phyloP scores from a whole-genome alignment of 140 eudicot species.

The Bidens hawaiensis region DNA sequence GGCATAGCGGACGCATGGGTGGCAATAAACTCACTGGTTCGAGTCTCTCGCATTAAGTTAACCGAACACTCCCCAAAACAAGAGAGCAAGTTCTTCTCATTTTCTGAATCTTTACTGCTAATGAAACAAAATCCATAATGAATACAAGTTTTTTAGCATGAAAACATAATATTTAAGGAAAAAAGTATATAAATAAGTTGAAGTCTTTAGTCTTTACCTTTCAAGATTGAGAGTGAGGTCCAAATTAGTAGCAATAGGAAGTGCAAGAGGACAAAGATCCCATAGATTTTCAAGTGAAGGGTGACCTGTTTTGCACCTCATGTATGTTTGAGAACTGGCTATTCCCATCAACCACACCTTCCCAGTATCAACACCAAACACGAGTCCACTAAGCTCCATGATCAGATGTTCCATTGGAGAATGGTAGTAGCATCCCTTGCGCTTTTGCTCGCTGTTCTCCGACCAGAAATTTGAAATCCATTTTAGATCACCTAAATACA shows the following conservation, averaged over 20 bases:
- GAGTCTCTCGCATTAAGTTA: slow-evolving; percentile 51
- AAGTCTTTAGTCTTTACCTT: slow-evolving; percentile 55
- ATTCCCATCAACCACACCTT: slow-evolving; percentile 73
- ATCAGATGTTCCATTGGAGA: slow-evolving; percentile 69
- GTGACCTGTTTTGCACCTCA: slow-evolving; percentile 62
- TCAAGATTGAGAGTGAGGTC: slow-evolving; percentile 69
- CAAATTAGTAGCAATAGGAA: slow-evolving; percentile 65
- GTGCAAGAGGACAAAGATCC: slow-evolving; percentile 70
- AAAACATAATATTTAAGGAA: slow-evolving; percentile 18
- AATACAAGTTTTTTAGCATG: slow-evolving; percentile 14
- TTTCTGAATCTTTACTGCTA: slow-evolving; percentile 36
- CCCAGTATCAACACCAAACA: slow-evolving; percentile 50
- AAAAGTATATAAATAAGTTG: neutral
- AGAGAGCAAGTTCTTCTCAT: slow-evolving; percentile 34
- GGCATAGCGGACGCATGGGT: slow-evolving; percentile 60
- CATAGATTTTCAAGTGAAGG: slow-evolving; percentile 78
- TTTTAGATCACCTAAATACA: slow-evolving; percentile 73
- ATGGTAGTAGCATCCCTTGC: slow-evolving; percentile 33
- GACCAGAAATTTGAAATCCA: slow-evolving; percentile 87
- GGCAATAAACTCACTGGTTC: slow-evolving; percentile 34
- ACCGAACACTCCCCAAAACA: slow-evolving; percentile 55
- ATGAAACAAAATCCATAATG: slow-evolving; percentile 20
- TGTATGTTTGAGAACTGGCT: slow-evolving; percentile 59
- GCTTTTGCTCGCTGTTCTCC: slow-evolving; percentile 38
- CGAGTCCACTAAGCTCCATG: slow-evolving; percentile 65